Evolutionary conservation across 768 basidiomycete genomes (phyloP).

Genomic region (Omphalotus guepiniiformis): DNA sequence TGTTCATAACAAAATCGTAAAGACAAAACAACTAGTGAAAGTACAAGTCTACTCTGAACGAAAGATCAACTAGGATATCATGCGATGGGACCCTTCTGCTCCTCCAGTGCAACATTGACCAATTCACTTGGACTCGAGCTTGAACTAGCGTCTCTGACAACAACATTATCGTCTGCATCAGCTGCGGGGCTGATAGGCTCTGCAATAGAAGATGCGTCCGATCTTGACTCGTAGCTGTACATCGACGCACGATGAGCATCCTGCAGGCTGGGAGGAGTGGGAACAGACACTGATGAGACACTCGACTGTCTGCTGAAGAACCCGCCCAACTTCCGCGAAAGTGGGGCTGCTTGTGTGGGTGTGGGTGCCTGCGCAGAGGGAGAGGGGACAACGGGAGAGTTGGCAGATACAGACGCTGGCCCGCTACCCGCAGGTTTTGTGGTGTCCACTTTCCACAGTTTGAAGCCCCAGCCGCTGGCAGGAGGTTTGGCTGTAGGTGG

Average conservation of each 20-base stretch:
- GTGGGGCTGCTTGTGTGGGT: constrained; percentile 27
- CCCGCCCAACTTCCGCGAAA: constrained; percentile 42
- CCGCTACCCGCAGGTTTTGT: constrained; percentile 6
- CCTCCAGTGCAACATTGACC: constrained; percentile 2
- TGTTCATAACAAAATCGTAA: too few relatives aligned
- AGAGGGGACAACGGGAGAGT: constrained; percentile 8
- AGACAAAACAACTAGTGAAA: too few relatives aligned
- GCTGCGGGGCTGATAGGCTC: constrained; percentile 27
- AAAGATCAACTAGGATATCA: too few relatives aligned
- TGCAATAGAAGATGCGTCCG: constrained; percentile 30
- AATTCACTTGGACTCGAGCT: neutral
- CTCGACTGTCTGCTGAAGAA: constrained; percentile 41
- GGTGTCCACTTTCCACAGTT: constrained; percentile 12
- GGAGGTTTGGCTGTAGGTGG: neutral
- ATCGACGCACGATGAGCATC: constrained; percentile 18
- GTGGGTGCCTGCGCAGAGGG: constrained; percentile 12
- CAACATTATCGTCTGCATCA: neutral
- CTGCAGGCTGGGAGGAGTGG: constrained; percentile 12
- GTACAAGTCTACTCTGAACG: too few relatives aligned
- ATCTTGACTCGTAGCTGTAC: constrained; percentile 21
- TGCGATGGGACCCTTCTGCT: too few relatives aligned
- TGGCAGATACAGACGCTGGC: constrained; percentile 11
- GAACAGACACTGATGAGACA: constrained; percentile 29
- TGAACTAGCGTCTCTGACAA: constrained; percentile 4
- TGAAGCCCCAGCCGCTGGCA: constrained; percentile 53